Percentiles rank a stretch among this genome's conserved stretches.
phyloP scores from a whole-genome alignment of 805 yeast genomes.

The Yarrowia sp. region DNA sequence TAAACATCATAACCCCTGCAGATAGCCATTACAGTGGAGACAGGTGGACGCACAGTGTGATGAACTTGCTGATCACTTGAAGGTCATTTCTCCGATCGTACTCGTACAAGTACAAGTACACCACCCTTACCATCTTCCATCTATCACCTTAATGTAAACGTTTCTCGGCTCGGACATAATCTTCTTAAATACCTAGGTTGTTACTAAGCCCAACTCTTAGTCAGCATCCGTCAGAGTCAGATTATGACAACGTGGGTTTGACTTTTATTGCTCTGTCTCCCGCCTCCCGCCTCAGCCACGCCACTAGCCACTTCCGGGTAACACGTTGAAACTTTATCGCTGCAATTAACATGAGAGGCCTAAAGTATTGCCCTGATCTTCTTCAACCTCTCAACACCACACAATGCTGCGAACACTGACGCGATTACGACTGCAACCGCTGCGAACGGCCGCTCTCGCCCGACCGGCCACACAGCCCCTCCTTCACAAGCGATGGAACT shows the following conservation, averaged over 20 bases:
- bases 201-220: neutral
- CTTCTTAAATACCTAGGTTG: too few relatives aligned
- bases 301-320: constrained; percentile 33
- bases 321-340: constrained; percentile 29
- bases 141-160: too few relatives aligned
- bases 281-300: constrained; percentile 7
- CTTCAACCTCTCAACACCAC: constrained; percentile 3
- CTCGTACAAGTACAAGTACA: too few relatives aligned
- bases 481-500: constrained; percentile 30
- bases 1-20: too few relatives aligned
- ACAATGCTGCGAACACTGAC: constrained; percentile 33
- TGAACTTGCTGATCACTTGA: too few relatives aligned
- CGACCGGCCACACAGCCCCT: constrained; percentile 12
- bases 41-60: too few relatives aligned
- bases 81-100: too few relatives aligned
- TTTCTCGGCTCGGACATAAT: too few relatives aligned
- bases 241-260: neutral
- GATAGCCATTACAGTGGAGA: too few relatives aligned
- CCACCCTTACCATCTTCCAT: too few relatives aligned
- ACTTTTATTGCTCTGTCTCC: neutral
- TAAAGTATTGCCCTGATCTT: constrained; percentile 5
- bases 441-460: neutral
- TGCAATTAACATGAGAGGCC: neutral
- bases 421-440: constrained; percentile 34
- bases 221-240: neutral